These are phyloP conservation scores for Persicaria maculosa DNA, from an alignment of 148 eudicot species.

Conservation along the genomic window DNA sequence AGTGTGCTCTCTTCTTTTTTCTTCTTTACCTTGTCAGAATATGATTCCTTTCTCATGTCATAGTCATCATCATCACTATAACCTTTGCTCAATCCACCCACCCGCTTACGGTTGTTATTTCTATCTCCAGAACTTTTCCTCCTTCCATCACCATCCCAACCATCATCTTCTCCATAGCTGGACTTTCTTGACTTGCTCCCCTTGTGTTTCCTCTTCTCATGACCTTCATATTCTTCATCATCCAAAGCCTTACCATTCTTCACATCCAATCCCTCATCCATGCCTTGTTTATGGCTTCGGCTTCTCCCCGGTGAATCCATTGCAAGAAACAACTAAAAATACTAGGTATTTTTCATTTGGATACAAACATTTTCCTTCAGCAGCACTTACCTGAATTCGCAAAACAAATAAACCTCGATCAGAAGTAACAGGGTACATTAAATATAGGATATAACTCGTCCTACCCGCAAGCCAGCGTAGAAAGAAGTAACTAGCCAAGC, in stretches of 20 bases:
- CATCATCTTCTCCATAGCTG: conserved; percentile 57
- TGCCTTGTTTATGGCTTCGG: conserved; percentile 30
- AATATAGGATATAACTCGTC: not conserved
- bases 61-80: conserved; percentile 55
- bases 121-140: conserved; percentile 56
- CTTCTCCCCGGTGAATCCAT: conserved; percentile 52
- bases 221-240: conserved; percentile 46
- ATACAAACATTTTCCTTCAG: not conserved
- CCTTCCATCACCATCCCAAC: conserved; percentile 43
- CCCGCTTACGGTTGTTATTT: conserved; percentile 44
- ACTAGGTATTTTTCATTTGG: not conserved
- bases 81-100: conserved; percentile 49
- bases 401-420: not conserved
- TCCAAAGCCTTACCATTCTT: conserved; percentile 35
- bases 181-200: conserved; percentile 49
- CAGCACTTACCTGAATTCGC: not conserved
- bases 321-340: conserved; percentile 9
- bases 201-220: conserved; percentile 53
- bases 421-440: not conserved
- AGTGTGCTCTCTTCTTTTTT: conserved; percentile 65
- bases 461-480: not conserved
- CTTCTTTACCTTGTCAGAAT: conserved; percentile 42
- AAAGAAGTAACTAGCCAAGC: not conserved
- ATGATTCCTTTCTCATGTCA: conserved; percentile 44
- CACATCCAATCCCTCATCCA: conserved; percentile 32